phyloP scores from a whole-genome alignment of 2,329 filamentous ascomycete species.

The Coniochaeta sp. region DNA sequence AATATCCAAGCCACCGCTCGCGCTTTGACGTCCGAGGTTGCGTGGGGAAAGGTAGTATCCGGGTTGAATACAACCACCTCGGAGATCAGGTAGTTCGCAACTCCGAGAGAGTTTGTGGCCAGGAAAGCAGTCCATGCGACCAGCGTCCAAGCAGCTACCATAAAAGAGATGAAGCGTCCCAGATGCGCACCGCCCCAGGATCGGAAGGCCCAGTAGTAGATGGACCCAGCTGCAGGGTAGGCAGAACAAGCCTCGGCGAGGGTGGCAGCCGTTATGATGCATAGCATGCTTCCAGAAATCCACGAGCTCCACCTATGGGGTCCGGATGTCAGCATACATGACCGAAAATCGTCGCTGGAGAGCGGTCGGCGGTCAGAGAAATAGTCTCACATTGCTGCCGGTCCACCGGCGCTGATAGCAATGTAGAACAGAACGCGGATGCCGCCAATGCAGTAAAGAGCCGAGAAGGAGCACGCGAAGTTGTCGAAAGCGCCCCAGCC shows the following conservation, averaged over 20 bases:
- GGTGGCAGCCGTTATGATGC: neutral
- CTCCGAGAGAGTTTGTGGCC: neutral
- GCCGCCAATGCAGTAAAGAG: neutral
- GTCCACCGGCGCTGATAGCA: neutral
- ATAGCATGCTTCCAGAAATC: neutral
- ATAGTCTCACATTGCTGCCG: neutral
- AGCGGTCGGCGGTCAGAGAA: neutral
- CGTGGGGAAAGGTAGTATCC: neutral
- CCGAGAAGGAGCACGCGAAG: neutral
- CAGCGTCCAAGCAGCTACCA: neutral
- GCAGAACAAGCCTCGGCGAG: neutral
- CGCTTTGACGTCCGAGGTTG: neutral
- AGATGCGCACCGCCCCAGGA: neutral
- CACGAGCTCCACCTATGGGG: neutral
- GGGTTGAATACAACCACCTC: neutral
- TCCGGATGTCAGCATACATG: neutral
- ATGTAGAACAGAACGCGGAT: neutral
- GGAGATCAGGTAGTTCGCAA: neutral
- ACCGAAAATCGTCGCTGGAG: neutral
- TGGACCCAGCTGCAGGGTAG: neutral
- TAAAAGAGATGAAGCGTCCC: neutral
- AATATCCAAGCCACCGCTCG: neutral
- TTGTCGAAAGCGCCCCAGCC: neutral
- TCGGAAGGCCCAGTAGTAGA: neutral
- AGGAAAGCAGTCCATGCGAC: neutral